These are phyloP conservation scores for Gossypium sturtianum DNA, from an alignment of 345 rosid species.

Conservation along the genomic window DNA sequence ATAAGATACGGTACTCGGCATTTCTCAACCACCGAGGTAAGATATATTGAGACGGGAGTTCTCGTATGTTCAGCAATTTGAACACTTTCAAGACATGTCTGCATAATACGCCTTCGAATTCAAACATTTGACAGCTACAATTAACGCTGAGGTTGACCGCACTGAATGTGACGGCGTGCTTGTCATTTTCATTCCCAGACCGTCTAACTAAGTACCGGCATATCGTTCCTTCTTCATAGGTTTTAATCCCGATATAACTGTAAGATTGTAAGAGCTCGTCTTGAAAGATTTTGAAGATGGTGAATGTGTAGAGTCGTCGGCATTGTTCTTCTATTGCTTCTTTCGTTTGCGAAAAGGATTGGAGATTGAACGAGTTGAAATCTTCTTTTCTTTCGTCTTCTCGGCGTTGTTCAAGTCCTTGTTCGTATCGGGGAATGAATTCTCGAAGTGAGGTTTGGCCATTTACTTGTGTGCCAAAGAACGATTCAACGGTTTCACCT, in stretches of 20 bases:
- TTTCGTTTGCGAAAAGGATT: slow-evolving; percentile 61
- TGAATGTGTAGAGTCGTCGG: slow-evolving; percentile 65
- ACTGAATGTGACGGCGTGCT: slow-evolving; percentile 57
- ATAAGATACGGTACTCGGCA: slow-evolving; percentile 60
- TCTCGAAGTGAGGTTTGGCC: slow-evolving; percentile 54
- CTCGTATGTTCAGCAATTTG: slow-evolving; percentile 58
- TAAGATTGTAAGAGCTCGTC: slow-evolving; percentile 67
- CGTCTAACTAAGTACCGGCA: slow-evolving; percentile 59
- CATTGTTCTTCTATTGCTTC: slow-evolving; percentile 86
- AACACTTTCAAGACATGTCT: slow-evolving; percentile 75
- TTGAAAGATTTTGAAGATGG: slow-evolving; percentile 71
- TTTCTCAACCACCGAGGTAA: slow-evolving; percentile 84
- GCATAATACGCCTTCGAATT: slow-evolving; percentile 78
- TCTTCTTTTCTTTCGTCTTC: slow-evolving; percentile 86
- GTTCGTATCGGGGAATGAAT: slow-evolving; percentile 56
- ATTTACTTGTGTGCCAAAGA: slow-evolving; percentile 53
- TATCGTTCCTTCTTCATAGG: slow-evolving; percentile 67
- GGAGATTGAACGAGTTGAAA: slow-evolving; percentile 61
- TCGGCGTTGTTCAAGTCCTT: slow-evolving; percentile 55
- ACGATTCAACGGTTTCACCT: slow-evolving; percentile 47
- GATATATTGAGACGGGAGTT: slow-evolving; percentile 65
- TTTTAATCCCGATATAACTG: slow-evolving; percentile 57
- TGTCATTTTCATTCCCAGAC: slow-evolving; percentile 69
- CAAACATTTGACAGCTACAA: slow-evolving; percentile 93
- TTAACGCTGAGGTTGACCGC: slow-evolving; percentile 53